Conservation (phyloP, 371 early-diverging fungal genomes). For the Sporodiniella umbellata region DNA sequence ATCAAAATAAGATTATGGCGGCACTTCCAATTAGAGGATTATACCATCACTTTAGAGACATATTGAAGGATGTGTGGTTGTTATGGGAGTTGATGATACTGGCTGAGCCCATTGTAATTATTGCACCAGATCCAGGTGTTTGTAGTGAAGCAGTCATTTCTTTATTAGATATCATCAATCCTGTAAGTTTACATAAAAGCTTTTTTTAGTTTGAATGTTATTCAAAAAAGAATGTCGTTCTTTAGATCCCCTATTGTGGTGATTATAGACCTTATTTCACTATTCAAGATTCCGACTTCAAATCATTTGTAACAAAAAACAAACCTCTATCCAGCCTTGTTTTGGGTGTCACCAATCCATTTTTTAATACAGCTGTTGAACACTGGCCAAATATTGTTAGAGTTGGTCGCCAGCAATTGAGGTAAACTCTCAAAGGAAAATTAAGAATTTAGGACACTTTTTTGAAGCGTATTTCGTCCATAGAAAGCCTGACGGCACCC, state of each 20-base stretch:
- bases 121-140: conserved; percentile 83
- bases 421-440: conserved; percentile 25
- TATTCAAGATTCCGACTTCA: conserved; percentile 92
- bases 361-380: conserved; percentile 83
- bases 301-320: conserved; percentile 63
- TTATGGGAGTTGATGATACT: conserved; percentile 95
- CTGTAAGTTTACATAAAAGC: too few relatives aligned
- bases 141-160: conserved; percentile 84
- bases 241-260: conserved; percentile 91
- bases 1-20: conserved; percentile 73
- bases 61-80: conserved; percentile 81
- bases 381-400: conserved; percentile 92
- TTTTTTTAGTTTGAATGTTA: too few relatives aligned
- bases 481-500: conserved; percentile 50
- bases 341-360: conserved; percentile 93
- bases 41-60: conserved; percentile 76
- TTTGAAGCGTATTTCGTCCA: too few relatives aligned
- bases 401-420: conserved; percentile 61
- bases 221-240: neutral
- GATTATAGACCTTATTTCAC: conserved; percentile 96
- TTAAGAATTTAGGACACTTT: too few relatives aligned
- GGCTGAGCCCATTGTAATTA: conserved; percentile 88
- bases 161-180: conserved; percentile 90
- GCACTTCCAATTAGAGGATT: conserved; percentile 65
- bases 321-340: conserved; percentile 81